Percentiles rank a stretch among this genome's conserved stretches.
Evolutionary conservation across 2,329 filamentous ascomycete species (phyloP).

Genomic region (Diaporthe longicolla): DNA sequence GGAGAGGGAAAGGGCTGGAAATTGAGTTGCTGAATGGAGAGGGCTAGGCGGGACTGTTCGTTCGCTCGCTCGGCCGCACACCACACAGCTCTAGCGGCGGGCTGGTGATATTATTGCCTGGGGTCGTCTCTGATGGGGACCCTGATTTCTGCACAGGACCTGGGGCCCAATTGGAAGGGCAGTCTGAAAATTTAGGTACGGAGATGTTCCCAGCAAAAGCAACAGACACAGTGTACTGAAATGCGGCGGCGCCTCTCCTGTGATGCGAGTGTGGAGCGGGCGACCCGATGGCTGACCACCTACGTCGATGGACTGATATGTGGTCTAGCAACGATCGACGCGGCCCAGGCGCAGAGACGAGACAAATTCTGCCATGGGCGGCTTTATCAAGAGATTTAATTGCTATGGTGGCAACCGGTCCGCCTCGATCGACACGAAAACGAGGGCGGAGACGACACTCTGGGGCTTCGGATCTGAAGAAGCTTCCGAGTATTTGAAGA

Average conservation of each 20-base stretch:
- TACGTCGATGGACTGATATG: conserved; percentile 1
- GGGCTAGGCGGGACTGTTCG: conserved; percentile 4
- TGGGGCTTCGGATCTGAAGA: neutral
- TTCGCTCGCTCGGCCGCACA: neutral
- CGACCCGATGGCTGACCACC: neutral
- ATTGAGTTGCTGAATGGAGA: neutral
- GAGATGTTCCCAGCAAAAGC: neutral
- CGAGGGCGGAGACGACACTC: conserved; percentile 16
- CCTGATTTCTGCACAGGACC: neutral
- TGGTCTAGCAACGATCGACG: conserved; percentile 10
- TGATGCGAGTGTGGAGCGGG: neutral
- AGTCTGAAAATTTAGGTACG: neutral
- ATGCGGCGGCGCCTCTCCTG: conserved; percentile 5
- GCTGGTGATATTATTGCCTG: neutral
- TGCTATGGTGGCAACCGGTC: neutral
- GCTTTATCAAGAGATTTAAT: neutral
- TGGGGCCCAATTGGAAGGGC: conserved; percentile 4
- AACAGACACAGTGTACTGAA: conserved; percentile 2
- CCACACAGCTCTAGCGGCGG: conserved; percentile 15
- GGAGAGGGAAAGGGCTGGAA: conserved; percentile 23
- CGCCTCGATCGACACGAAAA: neutral
- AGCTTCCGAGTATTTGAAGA: neutral
- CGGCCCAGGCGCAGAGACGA: conserved; percentile 1
- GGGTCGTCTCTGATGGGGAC: conserved; percentile 19
- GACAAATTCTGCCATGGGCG: neutral